These are phyloP conservation scores for Ganoderma lingzhi DNA, from an alignment of 1,284 basidiomycete genomes.

Conservation along the genomic window DNA sequence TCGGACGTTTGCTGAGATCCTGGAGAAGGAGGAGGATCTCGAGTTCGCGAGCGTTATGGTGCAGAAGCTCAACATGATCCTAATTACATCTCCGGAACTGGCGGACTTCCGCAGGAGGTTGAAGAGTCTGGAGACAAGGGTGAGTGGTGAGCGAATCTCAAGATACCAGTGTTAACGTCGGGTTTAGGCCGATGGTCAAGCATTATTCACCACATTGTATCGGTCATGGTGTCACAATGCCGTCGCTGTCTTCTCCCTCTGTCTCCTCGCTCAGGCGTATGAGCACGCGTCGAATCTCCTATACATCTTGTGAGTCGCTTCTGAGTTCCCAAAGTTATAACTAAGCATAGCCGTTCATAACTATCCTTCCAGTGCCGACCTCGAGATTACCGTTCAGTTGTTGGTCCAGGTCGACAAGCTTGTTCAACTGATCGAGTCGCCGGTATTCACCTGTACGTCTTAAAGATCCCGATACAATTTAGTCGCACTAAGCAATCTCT, in stretches of 20 bases:
- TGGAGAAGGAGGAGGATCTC: slow-evolving; percentile 98
- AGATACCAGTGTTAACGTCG: slow-evolving; percentile 14
- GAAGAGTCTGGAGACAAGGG: slow-evolving; percentile 94
- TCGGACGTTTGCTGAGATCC: slow-evolving; percentile 93
- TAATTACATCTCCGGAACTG: slow-evolving; percentile 96
- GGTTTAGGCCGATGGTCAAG: slow-evolving; percentile 89
- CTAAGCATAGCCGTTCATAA: neutral
- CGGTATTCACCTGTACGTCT: slow-evolving; percentile 92
- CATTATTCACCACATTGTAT: slow-evolving; percentile 92
- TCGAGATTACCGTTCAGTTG: slow-evolving; percentile 95
- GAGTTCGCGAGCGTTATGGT: slow-evolving; percentile 98
- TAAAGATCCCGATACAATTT: neutral
- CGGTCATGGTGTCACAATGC: slow-evolving; percentile 99
- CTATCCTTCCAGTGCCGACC: slow-evolving; percentile 76
- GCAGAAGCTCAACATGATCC: slow-evolving; percentile 95
- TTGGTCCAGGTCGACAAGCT: slow-evolving; percentile 98
- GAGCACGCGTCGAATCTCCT: slow-evolving; percentile 98
- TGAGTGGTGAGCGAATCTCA: slow-evolving; percentile 45
- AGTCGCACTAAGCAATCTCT: slow-evolving; percentile 6
- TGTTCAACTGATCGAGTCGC: slow-evolving; percentile 97
- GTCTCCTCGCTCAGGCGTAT: slow-evolving; percentile 96
- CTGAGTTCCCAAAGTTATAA: neutral
- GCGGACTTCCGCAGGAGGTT: slow-evolving; percentile 92
- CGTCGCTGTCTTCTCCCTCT: slow-evolving; percentile 95
- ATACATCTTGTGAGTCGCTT: slow-evolving; percentile 86